A percentile compares a stretch with the other conserved stretches of the same genome.
Evolutionary conservation across 108 stramenopile species (phyloP).

Genomic region (Cyclotella cryptica): DNA sequence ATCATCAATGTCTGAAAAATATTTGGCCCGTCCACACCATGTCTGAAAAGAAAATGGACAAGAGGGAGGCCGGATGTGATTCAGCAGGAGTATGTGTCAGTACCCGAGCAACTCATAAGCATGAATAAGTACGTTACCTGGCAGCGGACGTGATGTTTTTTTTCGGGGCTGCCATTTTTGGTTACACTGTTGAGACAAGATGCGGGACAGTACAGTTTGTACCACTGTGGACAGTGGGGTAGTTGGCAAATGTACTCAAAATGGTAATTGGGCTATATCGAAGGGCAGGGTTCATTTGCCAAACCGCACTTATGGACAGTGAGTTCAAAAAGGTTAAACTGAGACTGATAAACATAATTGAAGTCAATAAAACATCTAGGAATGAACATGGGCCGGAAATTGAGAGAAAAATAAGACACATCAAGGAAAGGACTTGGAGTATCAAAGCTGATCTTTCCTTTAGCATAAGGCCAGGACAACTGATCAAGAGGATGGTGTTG

Average conservation of each 20-base stretch:
- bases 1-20: no score
- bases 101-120: neutral
- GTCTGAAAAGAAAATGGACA: no score
- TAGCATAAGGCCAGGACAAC: constrained; percentile 3
- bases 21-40: no score
- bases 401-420: neutral
- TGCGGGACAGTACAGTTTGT: neutral
- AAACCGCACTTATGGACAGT: neutral
- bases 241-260: neutral
- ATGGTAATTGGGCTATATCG: neutral
- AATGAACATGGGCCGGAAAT: constrained; percentile 1
- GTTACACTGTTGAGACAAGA: neutral
- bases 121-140: neutral
- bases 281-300: neutral
- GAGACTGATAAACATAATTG: no score
- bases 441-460: constrained; percentile 30
- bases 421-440: constrained; percentile 39
- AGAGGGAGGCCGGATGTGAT: neutral
- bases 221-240: neutral
- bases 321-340: neutral
- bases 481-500: constrained; percentile 43
- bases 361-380: neutral
- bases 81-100: neutral
- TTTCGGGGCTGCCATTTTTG: no score
- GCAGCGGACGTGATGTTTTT: neutral